Base-by-base conservation (phyloP, 2,329 filamentous ascomycete species). In the Aspergillus carbonarius region DNA sequence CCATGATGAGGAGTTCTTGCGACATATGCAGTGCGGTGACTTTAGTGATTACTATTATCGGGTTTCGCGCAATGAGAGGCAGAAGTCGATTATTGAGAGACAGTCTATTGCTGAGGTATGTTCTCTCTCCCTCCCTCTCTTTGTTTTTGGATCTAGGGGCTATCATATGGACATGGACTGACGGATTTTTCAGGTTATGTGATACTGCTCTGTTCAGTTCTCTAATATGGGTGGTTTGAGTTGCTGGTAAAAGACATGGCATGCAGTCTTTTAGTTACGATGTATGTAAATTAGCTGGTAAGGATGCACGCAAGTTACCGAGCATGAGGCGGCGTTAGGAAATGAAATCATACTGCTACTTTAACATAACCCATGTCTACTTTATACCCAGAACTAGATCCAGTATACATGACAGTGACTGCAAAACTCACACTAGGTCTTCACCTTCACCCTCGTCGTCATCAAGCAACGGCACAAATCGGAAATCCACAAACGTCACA, bases 1-100 rank as follows among this genome's bases (percentile, higher is more conserved):
- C 4, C 95, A 99, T 81, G 95, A 99, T 77, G 96, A 98, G 78
- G 92, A 96, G 70, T 99, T 99, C 70, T 72, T 99, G 71, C 85
- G 89, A 55, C 87, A 92, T 70, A 99, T 99, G 95, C 88, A 92
- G 66, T 96, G 92, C 74, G 88, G 87, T 23, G 93, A 99, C 66
- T 98, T 96, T 72, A 91, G 89, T 63, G 95, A 98, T 75, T 87
- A 88, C 64, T 99, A 97, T 74, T 98, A 90, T 77, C 86, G 92
- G 4, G 90, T 99, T 10, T 89, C 85, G 61, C 83, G 95, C 53
- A 90, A 96, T 71, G 86, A 89, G 67, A 86, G 85, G 68, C 93
- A 97, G 78, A 93, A 96, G 74, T 96, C 90, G 62, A 85, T 89
- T 54, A 98, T 99, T 73, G 86, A 89, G 73, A 83, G 85, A 73